phyloP scores from a whole-genome alignment of 2,329 filamentous ascomycete species.

The Talaromyces piceae region DNA sequence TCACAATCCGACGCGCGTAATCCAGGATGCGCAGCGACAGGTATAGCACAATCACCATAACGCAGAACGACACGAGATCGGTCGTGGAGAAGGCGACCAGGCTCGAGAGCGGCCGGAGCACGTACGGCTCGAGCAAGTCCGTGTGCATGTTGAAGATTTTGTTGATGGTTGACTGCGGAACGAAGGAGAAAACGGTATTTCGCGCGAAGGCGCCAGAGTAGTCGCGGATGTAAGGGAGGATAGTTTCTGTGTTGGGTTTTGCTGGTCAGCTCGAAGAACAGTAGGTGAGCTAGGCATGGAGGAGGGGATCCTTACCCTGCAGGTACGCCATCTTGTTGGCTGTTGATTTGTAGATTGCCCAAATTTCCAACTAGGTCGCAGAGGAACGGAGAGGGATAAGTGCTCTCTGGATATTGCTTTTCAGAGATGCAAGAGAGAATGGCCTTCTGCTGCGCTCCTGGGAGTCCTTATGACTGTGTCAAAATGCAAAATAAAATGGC shows the following conservation, averaged over 20 bases:
- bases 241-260: slow-evolving; percentile 12
- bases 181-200: slow-evolving; percentile 3
- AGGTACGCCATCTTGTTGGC: slow-evolving; percentile 8
- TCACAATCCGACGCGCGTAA: slow-evolving; percentile 62
- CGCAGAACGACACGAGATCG: slow-evolving; percentile 29
- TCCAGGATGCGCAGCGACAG: slow-evolving; percentile 58
- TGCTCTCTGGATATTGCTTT: too few species aligned
- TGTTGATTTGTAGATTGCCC: background rate
- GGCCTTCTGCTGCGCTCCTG: background rate
- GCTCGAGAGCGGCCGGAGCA: slow-evolving; percentile 33
- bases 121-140: slow-evolving; percentile 43
- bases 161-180: slow-evolving; percentile 11
- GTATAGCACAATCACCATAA: slow-evolving; percentile 56
- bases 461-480: background rate
- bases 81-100: slow-evolving; percentile 28
- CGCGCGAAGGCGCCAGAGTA: slow-evolving; percentile 11
- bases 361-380: background rate
- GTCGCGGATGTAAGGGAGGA: slow-evolving; percentile 14
- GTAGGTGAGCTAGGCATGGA: background rate
- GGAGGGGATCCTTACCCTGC: slow-evolving; percentile 11
- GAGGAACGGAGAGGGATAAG: background rate
- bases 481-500: background rate
- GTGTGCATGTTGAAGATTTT: slow-evolving; percentile 19
- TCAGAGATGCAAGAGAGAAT: background rate
- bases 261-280: background rate